Evolutionary conservation across 192 early-diverging fungal species (phyloP), one percentile per base, ranked within the genome.

Genomic region (Pilaira anomala): DNA sequence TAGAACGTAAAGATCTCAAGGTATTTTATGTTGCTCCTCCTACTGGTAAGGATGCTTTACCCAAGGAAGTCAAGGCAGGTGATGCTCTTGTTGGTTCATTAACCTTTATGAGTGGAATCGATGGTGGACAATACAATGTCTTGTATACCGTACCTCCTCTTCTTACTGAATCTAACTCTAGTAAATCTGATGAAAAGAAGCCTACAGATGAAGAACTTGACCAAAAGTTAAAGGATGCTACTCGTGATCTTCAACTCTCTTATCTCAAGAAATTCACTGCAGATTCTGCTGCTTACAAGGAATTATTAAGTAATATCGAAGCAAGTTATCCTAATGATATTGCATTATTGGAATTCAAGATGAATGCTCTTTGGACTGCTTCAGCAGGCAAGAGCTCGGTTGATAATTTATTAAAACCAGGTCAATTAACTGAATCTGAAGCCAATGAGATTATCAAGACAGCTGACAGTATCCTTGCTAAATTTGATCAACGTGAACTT

Each of bases 41-140:
- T 13, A 62, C 62, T 7, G 82, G 75, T 29, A 52, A 84, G 16
- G 73, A 73, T 30, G 58, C 63, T 25, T 78, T 78, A 40, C 89
- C 92, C 6, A 85, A 85, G 51, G 87, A 85, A 12, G 90, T 88
- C 33, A 82, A 83, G 51, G 78, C 86, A 6, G 93, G 93, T 5
- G 96, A 98, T 72, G 58, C 90, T 45, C 77, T 98, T 26, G 62
- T 83, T 18, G 96, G 94, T 0, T 79, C 82, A 33, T 69, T 93
- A 40, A 58, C 75, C 13, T 80, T 90, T 44, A 77, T 70, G 62
- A 14, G 75, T 52, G 40, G 71, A 53, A 36, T 78, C n/a, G 69
- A 74, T 75, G 64, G 81, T 60, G 76, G 80, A 48, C 70, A 78
- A 72, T 68, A 80, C 40, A 71, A 61, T 13, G 72, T 74, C 3